Conservation (phyloP, 2,329 filamentous ascomycete genomes). For the Colletotrichum kahawae region DNA sequence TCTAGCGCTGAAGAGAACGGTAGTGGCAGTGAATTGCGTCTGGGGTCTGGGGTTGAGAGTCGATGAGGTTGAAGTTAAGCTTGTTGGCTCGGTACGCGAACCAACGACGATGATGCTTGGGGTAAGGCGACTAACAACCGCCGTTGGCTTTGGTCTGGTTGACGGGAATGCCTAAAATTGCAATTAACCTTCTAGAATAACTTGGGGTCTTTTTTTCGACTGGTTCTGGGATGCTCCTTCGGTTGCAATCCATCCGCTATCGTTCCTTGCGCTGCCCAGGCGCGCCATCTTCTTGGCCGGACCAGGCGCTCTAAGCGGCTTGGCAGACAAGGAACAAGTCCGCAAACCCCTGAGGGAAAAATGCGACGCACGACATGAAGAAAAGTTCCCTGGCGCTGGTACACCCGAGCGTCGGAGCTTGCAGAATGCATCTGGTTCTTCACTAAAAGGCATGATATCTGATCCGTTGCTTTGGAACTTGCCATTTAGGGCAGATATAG, state of each 20-base stretch:
- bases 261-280: not conserved
- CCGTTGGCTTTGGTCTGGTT: not conserved
- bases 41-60: not conserved
- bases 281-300: not conserved
- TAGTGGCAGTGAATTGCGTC: not conserved
- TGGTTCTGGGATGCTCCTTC: not conserved
- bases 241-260: not conserved
- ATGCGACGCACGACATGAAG: conserved; percentile 5
- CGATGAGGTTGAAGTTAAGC: not conserved
- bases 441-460: not conserved
- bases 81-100: not conserved
- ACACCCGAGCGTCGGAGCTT: not conserved
- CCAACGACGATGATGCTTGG: not conserved
- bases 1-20: not conserved
- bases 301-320: not conserved
- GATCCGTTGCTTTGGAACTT: not conserved
- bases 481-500: not conserved
- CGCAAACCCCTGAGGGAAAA: conserved; percentile 1
- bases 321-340: conserved; percentile 1
- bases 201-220: not conserved
- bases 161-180: not conserved
- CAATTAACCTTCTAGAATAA: not conserved
- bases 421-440: not conserved
- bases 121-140: not conserved
- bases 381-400: not conserved